These are phyloP conservation scores for Scenedesmus sp. DNA, from an alignment of 163 green algal genomes.

Conservation along the genomic window DNA sequence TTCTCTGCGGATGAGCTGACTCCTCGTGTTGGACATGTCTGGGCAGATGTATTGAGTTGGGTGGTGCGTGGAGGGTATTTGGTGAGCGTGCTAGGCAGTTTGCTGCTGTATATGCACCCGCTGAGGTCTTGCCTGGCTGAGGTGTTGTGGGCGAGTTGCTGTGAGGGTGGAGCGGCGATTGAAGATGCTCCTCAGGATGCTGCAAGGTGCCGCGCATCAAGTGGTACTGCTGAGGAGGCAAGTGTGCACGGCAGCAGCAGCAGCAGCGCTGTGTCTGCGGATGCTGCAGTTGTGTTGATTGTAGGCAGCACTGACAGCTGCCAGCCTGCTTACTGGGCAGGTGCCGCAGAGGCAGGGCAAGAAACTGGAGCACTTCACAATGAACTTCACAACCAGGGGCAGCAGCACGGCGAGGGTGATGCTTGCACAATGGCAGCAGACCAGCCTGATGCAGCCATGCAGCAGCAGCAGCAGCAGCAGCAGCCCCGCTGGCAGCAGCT, in stretches of 20 bases:
- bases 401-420: background rate
- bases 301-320: background rate
- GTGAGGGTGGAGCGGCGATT: background rate
- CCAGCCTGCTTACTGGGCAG: background rate
- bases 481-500: background rate
- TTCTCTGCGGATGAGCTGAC: background rate
- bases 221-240: background rate
- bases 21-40: background rate
- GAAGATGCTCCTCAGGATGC: too few species aligned
- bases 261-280: background rate
- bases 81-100: background rate
- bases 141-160: background rate
- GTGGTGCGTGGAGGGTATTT: background rate
- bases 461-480: background rate
- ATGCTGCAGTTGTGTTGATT: background rate
- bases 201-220: background rate
- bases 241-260: background rate
- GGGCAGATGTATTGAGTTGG: background rate
- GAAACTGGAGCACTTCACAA: background rate
- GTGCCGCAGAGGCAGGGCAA: background rate
- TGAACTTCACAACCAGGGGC: background rate
- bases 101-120: slow-evolving; percentile 18
- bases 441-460: background rate
- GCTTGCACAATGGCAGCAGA: too few species aligned
- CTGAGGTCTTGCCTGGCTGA: background rate